phyloP scores from a whole-genome alignment of 495 filamentous ascomycete species.

The Podospora anserina region DNA sequence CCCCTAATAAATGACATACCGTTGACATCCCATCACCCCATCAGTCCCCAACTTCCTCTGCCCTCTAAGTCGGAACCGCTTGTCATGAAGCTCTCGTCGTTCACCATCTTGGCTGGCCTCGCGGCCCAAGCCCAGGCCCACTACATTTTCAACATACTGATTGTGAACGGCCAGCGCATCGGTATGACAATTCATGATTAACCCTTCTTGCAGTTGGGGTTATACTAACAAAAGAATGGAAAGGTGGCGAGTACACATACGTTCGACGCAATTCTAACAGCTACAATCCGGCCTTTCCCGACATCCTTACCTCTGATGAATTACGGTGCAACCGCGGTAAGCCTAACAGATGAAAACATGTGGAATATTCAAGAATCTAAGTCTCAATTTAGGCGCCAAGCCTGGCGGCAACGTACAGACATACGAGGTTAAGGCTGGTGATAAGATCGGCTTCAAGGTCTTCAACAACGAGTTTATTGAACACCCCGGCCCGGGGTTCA shows the following conservation, averaged over 20 bases:
- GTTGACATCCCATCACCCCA: neutral
- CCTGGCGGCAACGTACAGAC: constrained; percentile 31
- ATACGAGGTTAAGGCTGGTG: constrained; percentile 42
- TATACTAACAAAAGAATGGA: no score
- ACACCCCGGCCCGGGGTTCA: constrained; percentile 46
- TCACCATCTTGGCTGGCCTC: constrained; percentile 27
- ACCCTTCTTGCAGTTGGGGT: no score
- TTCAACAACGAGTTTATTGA: constrained; percentile 46
- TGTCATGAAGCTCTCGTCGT: constrained; percentile 26
- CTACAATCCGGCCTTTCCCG: constrained; percentile 42
- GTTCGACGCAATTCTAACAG: constrained; percentile 38
- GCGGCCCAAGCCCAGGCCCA: constrained; percentile 35
- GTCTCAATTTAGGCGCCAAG: constrained; percentile 17
- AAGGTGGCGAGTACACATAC: constrained; percentile 41
- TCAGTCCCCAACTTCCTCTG: neutral
- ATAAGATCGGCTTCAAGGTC: constrained; percentile 47
- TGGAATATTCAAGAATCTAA: no score
- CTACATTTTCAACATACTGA: constrained; percentile 43
- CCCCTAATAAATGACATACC: neutral
- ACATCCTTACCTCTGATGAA: constrained; percentile 40
- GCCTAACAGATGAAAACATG: no score
- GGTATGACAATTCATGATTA: no score
- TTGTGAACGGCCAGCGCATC: constrained; percentile 39
- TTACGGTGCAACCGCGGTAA: constrained; percentile 48
- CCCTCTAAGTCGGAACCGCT: neutral